Evolutionary conservation across 495 filamentous ascomycete genomes (phyloP).

Genomic region (Penicillium daleae): DNA sequence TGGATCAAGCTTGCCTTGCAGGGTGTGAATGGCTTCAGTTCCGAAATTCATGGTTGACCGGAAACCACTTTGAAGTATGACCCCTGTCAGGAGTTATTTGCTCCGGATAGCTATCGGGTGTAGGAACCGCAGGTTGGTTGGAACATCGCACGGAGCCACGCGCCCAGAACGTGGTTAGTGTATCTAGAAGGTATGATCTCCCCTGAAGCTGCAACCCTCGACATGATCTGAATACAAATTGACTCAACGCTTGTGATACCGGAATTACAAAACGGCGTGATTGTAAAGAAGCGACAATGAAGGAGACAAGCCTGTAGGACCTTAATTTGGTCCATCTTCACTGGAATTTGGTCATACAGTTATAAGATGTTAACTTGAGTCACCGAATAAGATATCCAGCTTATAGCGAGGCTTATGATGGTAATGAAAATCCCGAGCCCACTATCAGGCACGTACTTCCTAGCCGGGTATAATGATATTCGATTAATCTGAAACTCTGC

Average conservation of each 20-base stretch:
- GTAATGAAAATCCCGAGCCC: neutral
- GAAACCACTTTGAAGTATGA: neutral
- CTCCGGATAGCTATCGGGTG: neutral
- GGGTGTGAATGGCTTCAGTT: neutral
- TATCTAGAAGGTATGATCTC: neutral
- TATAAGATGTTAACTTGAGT: neutral
- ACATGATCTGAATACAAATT: neutral
- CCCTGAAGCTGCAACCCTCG: neutral
- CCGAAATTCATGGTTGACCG: neutral
- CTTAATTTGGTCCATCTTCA: neutral
- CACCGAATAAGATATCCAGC: neutral
- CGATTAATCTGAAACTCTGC: neutral
- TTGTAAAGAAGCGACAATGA: neutral
- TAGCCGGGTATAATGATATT: neutral
- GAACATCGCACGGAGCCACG: slow-evolving; percentile 5
- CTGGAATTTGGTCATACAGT: neutral
- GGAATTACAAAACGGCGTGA: no score
- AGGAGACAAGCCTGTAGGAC: neutral
- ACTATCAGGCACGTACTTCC: neutral
- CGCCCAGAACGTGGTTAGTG: slow-evolving; percentile 6
- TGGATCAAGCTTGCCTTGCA: neutral
- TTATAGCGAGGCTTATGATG: neutral
- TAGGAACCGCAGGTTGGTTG: neutral
- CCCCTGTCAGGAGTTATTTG: neutral
- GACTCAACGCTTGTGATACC: neutral